Evolutionary conservation across 2,329 filamentous ascomycete genomes (phyloP).

Genomic region (Fusarium palustre): DNA sequence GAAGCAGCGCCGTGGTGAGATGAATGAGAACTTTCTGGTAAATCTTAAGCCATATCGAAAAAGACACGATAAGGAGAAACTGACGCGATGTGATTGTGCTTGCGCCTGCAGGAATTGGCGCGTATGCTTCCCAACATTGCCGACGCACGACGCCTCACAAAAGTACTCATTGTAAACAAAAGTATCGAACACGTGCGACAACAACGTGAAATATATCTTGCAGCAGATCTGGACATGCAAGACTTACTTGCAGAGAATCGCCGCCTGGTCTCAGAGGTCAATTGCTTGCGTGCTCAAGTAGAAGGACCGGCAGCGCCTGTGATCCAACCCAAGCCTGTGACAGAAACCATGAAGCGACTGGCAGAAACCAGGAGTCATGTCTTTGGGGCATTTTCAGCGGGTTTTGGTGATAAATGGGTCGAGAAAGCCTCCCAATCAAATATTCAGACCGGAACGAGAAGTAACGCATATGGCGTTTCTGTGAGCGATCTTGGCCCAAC

Average conservation of each 20-base stretch:
- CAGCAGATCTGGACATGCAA: conserved; percentile 6
- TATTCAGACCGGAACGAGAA: not conserved
- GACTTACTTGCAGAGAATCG: not conserved
- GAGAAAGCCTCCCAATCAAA: not conserved
- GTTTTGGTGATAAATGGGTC: conserved; percentile 17
- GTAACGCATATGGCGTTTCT: not conserved
- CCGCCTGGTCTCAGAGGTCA: conserved; percentile 9
- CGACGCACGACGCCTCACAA: conserved; percentile 16
- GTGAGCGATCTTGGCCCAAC: not conserved
- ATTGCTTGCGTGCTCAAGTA: conserved; percentile 13
- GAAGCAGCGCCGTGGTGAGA: conserved; percentile 19
- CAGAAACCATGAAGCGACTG: conserved; percentile 19
- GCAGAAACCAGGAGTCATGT: conserved; percentile 14
- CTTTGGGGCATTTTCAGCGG: conserved; percentile 10
- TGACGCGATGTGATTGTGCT: not conserved
- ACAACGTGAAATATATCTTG: not conserved
- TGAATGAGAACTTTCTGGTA: conserved; percentile 28
- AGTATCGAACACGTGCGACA: conserved; percentile 19
- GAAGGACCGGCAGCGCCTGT: not conserved
- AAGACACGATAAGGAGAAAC: not conserved
- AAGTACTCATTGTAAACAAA: conserved; percentile 26
- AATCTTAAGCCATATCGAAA: not conserved
- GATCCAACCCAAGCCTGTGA: conserved; percentile 1
- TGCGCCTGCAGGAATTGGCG: conserved; percentile 9
- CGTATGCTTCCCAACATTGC: conserved; percentile 12